Percentiles rank a stretch among this genome's conserved stretches.
Evolutionary conservation across 2,329 filamentous ascomycete genomes (phyloP).

Genomic region (Periconia digitata): DNA sequence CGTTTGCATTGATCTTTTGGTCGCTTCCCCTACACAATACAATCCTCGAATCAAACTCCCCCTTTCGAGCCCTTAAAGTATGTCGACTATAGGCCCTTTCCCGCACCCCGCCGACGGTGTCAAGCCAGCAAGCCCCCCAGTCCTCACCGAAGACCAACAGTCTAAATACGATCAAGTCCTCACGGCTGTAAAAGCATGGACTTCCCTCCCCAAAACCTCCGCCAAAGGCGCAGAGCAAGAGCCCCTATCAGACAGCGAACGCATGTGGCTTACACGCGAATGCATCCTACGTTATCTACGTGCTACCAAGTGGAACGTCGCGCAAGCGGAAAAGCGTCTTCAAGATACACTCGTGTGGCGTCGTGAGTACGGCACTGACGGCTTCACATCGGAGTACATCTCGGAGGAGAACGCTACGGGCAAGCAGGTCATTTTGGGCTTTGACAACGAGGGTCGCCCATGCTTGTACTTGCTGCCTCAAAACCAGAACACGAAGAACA

Average conservation of each 20-base stretch:
- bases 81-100: slow-evolving; percentile 37
- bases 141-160: slow-evolving; percentile 75
- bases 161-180: slow-evolving; percentile 80
- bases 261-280: slow-evolving; percentile 87
- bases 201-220: slow-evolving; percentile 65
- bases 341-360: slow-evolving; percentile 83
- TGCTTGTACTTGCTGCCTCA: slow-evolving; percentile 90
- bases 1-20: not conserved
- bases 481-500: slow-evolving; percentile 87
- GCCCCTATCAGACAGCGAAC: slow-evolving; percentile 76
- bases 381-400: slow-evolving; percentile 81
- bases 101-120: slow-evolving; percentile 49
- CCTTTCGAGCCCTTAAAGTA: slow-evolving; percentile 2
- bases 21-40: not conserved
- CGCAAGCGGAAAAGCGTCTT: slow-evolving; percentile 76
- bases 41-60: not conserved
- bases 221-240: slow-evolving; percentile 60
- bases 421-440: slow-evolving; percentile 89
- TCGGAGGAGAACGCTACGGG: slow-evolving; percentile 94
- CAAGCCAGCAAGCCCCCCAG: slow-evolving; percentile 58
- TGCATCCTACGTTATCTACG: slow-evolving; percentile 91
- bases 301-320: slow-evolving; percentile 81
- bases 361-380: slow-evolving; percentile 79
- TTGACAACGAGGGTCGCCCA: slow-evolving; percentile 80
- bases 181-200: slow-evolving; percentile 69